Evolutionary conservation across 768 basidiomycete genomes (phyloP), one percentile per base, ranked within the genome.

Genomic region (Mycena galericulata): DNA sequence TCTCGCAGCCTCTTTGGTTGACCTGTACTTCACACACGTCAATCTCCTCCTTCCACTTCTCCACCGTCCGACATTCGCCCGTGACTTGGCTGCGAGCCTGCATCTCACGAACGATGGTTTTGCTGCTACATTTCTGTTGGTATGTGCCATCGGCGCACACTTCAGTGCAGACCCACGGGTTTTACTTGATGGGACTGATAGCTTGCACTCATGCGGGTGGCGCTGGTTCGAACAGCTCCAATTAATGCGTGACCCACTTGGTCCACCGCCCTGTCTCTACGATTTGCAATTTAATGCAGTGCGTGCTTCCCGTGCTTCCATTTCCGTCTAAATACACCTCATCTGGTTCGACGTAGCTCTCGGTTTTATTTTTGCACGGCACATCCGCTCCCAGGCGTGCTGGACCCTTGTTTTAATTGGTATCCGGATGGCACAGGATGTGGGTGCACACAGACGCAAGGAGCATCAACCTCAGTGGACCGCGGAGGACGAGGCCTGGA

Each of bases 231-330:
- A 85, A 36, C 90, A 92, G 74, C 87, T 94, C 10, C 83, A 91
- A 57, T 82, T 88, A 66, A 82, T 91, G 53, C 86, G 89, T 30
- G 87, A 86, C 74, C 85, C 86, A 1, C 82, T 93, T 41, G 82
- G 89, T 22, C 81, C 85, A 0, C 84, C 88, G 7, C 87, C 92
- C 1, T 80, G 88, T 15, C 75, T 96, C 71, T 86, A 89, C 76
- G 93, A 95, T 69, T 78, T 96, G 46, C 95, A 97, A 76, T 84
- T 85, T 50, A 85, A 79, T 85, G 88, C 84, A 71, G 90, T 90
- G 76, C 69, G 88, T 79, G 29, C 80, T 83, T 55, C 22, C 26
- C n/a, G 43, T 56, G 43, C 46, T 24, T 12, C 24, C 20, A 51
- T 45, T n/a, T 24, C 12, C 17, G n/a, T n/a, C n/a, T n/a, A n/a